A percentile compares a stretch with the other conserved stretches of the same genome.
These are phyloP conservation scores for Tulasnella sp. DNA, from an alignment of 768 basidiomycete species.

Conservation along the genomic window DNA sequence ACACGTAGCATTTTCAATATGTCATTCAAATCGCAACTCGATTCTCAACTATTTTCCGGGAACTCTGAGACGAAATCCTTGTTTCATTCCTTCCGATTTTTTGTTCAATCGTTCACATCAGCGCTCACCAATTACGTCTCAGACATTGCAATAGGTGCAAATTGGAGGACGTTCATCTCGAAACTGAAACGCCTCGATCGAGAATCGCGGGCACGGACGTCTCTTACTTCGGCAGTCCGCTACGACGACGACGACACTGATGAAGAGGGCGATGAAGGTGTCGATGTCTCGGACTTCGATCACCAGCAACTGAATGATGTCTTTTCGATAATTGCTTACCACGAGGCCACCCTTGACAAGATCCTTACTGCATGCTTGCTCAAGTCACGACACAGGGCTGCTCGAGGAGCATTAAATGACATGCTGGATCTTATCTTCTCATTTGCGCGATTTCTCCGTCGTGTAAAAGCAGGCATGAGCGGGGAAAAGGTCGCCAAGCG, in stretches of 20 bases:
- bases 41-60: constrained; percentile 37
- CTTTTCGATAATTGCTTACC: constrained; percentile 53
- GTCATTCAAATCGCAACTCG: constrained; percentile 30
- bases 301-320: constrained; percentile 35
- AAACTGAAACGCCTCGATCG: constrained; percentile 16
- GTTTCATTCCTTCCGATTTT: constrained; percentile 59
- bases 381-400: constrained; percentile 11
- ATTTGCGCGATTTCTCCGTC: background rate
- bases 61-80: constrained; percentile 38
- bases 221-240: background rate
- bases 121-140: constrained; percentile 59
- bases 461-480: background rate
- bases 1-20: constrained; percentile 52
- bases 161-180: constrained; percentile 50
- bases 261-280: constrained; percentile 5
- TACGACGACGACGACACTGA: constrained; percentile 9
- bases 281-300: constrained; percentile 34
- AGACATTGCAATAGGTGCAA: constrained; percentile 67
- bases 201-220: background rate
- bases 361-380: constrained; percentile 33
- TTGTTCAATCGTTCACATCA: constrained; percentile 54
- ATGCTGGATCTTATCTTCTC: constrained; percentile 1
- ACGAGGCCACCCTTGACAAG: constrained; percentile 57
- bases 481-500: background rate
- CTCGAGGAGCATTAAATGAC: background rate